Base-by-base conservation (phyloP, 495 filamentous ascomycete species). In the Niebla homalea region DNA sequence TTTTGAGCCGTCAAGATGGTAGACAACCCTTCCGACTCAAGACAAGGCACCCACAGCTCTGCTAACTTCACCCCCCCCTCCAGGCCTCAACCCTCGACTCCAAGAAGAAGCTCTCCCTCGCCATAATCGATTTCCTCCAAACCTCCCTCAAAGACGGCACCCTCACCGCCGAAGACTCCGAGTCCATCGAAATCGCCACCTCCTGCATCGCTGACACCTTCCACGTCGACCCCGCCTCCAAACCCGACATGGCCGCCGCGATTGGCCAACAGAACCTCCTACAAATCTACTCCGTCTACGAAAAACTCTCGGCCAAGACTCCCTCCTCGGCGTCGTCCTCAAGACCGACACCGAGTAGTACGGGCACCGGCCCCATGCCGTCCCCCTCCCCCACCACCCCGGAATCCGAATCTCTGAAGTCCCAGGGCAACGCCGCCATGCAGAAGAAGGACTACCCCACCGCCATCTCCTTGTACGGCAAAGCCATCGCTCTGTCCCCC, bases 61-160 rank as follows among this genome's bases (percentile, higher is more conserved):
- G n/a, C 29, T 48, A 2, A 48, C 51, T 50, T n/a, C 20, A 46
- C 36, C 12, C n/a, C 35, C n/a, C 15, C 12, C 21, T 38, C 42
- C 26, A 62, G 60, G 49, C 56, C 42, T 51, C 72, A 51, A 74
- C 73, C 11, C 73, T 68, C 51, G 84, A 85, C 55, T 81, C 88
- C 52, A 94, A 95, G 70, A 93, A 98, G 74, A 86, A 89, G 68
- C 80, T 98, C 51, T 93, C 92, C 60, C 85, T 97, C 63, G 88
- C 93, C 58, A 89, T 98, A 66, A 84, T 93, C 70, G 87, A 95
- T 69, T 98, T 95, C 74, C 81, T 98, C 25, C 76, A 75, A 49
- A 80, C 77, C 57, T 94, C 87, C 49, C 70, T 87, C 54, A 89
- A 78, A 51, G 92, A 98, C 58, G 90, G 90, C 57, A 92, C 89